Percentiles rank a stretch among this genome's conserved stretches.
Evolutionary conservation across 352 stramenopile genomes (phyloP).

Genomic region (Pelagophyceae sp.): DNA sequence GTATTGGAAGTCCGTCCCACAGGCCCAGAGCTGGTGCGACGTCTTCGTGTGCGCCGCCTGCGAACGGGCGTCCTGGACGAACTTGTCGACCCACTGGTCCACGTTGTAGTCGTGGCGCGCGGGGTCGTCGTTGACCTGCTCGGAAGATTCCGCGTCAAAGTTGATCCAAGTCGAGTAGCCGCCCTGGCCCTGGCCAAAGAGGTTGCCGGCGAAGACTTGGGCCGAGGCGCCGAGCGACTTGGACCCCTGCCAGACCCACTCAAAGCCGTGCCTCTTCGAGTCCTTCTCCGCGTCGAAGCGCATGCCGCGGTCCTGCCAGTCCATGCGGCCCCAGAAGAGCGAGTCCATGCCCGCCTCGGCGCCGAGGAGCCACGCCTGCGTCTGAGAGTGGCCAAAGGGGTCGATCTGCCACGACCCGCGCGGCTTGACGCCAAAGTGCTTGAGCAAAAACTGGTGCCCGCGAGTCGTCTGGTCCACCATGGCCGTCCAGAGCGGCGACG

Average conservation of each 20-base stretch:
- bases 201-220: slow-evolving; percentile 8
- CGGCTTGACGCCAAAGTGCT: slow-evolving; percentile 80
- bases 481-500: slow-evolving; percentile 82
- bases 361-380: slow-evolving; percentile 79
- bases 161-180: slow-evolving; percentile 60
- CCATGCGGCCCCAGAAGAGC: slow-evolving; percentile 92
- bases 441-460: slow-evolving; percentile 82
- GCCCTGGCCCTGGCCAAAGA: slow-evolving; percentile 30
- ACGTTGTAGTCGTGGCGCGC: slow-evolving; percentile 80
- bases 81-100: slow-evolving; percentile 64
- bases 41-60: slow-evolving; percentile 60
- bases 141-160: slow-evolving; percentile 56
- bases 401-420: slow-evolving; percentile 96
- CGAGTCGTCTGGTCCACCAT: slow-evolving; percentile 97
- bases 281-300: slow-evolving; percentile 59
- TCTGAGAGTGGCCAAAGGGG: slow-evolving; percentile 84
- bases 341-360: slow-evolving; percentile 83
- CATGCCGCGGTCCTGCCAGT: slow-evolving; percentile 88
- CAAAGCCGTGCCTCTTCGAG: slow-evolving; percentile 38
- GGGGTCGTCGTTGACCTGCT: slow-evolving; percentile 45
- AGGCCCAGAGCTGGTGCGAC: slow-evolving; percentile 61
- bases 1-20: slow-evolving; percentile 88
- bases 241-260: slow-evolving; percentile 88
- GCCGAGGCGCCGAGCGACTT: slow-evolving; percentile 54
- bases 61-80: slow-evolving; percentile 59